Conservation (phyloP, 306 rosid species). For the Spatholobus suberectus region DNA sequence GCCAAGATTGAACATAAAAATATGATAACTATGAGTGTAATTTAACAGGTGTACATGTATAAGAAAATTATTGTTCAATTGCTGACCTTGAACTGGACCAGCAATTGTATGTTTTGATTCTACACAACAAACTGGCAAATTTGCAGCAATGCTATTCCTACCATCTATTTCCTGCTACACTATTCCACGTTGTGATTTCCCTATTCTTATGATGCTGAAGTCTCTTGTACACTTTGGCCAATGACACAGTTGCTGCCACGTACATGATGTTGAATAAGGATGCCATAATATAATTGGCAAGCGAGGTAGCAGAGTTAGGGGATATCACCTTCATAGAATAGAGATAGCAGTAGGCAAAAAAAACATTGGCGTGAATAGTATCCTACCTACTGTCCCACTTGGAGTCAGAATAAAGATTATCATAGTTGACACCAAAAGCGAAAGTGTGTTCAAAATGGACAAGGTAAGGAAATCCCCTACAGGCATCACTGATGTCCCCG, state of each 20-base stretch:
- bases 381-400: neutral
- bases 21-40: neutral
- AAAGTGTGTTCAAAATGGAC: neutral
- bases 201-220: neutral
- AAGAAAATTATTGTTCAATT: neutral
- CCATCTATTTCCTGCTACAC: conserved; percentile 15
- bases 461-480: neutral
- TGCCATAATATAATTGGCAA: neutral
- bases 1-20: neutral
- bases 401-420: neutral
- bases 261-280: neutral
- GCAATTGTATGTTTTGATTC: neutral
- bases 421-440: neutral
- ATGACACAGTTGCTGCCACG: neutral
- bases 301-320: neutral
- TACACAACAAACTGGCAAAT: neutral
- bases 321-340: conserved; percentile 14
- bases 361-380: neutral
- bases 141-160: neutral
- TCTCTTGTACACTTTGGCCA: neutral
- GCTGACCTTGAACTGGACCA: neutral
- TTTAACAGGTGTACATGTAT: neutral
- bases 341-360: neutral
- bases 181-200: neutral
- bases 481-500: neutral